Base-by-base conservation (phyloP, 176 grass and related monocot genomes). In the Hordeum marinum region DNA sequence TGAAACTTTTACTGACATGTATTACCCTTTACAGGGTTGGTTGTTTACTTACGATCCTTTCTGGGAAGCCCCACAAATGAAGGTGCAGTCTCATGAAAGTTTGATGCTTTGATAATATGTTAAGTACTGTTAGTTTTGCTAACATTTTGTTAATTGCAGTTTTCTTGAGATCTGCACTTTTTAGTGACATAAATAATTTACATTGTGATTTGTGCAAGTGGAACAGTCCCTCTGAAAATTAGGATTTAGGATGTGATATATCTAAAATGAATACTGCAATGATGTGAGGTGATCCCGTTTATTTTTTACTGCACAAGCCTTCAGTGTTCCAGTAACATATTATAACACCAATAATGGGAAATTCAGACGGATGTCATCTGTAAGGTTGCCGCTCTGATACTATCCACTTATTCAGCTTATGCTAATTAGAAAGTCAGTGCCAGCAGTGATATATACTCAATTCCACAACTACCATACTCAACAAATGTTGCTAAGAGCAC, bases 21-120 rank as follows among this genome's bases (percentile, higher is more conserved):
- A 35, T 86, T 27, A 70, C 45, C 24, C 23, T 72, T 55, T 84
- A 41, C 81, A 97, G 92, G 94, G 94, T 77, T 97, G 94, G 94
- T 40, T 97, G 82, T 97, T 97, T 90, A 89, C 88, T 48, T 97
- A 97, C 77, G 94, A 94, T 80, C 90, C 94, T 87, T 97, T 97
- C 76, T 97, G 94, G 94, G 45, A 94, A 75, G 92, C 94, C 43
- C 94, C 87, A 32, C 94, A 94, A 75, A 97, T 97, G 94, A 97
- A 97, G 91, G 92, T 97, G 63, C 87, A 48, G 54, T 59, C 66
- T 75, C 43, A 76, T 68, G 39, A 36, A 67, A 48, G 48, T 72
- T 77, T 68, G 13, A 63, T 86, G 48, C 14, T 72, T 77, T 55
- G 2, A 63, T 87, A 81, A 66, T 14, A 63, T 75, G 59, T 42